These are phyloP conservation scores for Fusarium paranaense DNA, from an alignment of 2,329 filamentous ascomycete genomes.

Conservation along the genomic window DNA sequence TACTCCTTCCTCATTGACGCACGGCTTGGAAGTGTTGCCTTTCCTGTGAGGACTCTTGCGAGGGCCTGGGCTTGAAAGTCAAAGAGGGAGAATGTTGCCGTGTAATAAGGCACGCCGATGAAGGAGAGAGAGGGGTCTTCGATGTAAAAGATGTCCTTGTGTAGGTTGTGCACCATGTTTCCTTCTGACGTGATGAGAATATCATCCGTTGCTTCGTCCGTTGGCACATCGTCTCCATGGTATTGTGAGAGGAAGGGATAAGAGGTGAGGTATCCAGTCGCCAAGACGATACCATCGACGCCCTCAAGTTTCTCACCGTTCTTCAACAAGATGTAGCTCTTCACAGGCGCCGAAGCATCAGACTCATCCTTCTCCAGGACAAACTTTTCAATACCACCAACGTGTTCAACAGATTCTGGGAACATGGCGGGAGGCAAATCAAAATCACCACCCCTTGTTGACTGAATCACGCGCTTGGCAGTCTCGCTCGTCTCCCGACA, in stretches of 20 bases:
- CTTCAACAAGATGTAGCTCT: conserved; percentile 62
- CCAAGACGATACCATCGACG: conserved; percentile 72
- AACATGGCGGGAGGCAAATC: conserved; percentile 67
- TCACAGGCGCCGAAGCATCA: conserved; percentile 52
- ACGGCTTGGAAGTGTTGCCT: conserved; percentile 43
- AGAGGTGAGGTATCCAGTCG: conserved; percentile 76
- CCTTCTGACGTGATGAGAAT: conserved; percentile 73
- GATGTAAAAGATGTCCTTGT: conserved; percentile 80
- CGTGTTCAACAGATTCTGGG: conserved; percentile 62
- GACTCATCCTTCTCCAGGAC: conserved; percentile 27
- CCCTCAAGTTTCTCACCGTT: conserved; percentile 63
- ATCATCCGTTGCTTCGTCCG: conserved; percentile 61
- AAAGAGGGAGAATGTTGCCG: conserved; percentile 75
- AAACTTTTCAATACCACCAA: conserved; percentile 64
- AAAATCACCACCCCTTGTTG: conserved; percentile 67
- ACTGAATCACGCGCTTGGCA: conserved; percentile 58
- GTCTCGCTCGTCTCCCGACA: conserved; percentile 52
- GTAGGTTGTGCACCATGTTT: conserved; percentile 72
- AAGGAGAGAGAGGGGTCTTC: conserved; percentile 72
- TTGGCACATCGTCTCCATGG: conserved; percentile 52
- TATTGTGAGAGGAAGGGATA: conserved; percentile 71
- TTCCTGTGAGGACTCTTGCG: conserved; percentile 66
- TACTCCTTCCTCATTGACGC: conserved; percentile 36
- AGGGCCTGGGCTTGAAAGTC: conserved; percentile 76
- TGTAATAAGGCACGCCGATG: conserved; percentile 73